These are phyloP conservation scores for Dipodascopsis tothii DNA, from an alignment of 805 yeast species.

Conservation along the genomic window DNA sequence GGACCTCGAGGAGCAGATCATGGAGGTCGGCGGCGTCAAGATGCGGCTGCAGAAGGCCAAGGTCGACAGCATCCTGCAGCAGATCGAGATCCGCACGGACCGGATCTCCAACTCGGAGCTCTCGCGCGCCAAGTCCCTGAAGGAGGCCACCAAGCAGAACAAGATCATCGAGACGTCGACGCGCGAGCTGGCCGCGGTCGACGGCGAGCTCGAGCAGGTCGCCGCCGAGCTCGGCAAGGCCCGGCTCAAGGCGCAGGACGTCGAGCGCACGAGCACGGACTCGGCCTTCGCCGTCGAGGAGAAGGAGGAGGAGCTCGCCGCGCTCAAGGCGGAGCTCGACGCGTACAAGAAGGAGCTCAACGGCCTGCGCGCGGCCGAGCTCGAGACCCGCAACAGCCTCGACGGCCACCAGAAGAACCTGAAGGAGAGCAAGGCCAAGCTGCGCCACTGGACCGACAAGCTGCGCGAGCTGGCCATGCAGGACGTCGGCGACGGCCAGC, in stretches of 20 bases:
- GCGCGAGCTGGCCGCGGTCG: constrained; percentile 38
- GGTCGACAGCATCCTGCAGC: constrained; percentile 66
- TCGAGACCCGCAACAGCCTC: constrained; percentile 56
- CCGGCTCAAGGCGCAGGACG: constrained; percentile 29
- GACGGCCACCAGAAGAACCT: constrained; percentile 47
- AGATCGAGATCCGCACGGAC: constrained; percentile 51
- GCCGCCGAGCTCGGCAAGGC: constrained; percentile 33
- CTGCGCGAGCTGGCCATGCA: constrained; percentile 39
- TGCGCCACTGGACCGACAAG: constrained; percentile 33
- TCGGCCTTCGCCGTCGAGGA: constrained; percentile 23
- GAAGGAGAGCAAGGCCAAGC: constrained; percentile 36
- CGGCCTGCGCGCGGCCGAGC: constrained; percentile 54
- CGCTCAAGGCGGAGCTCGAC: constrained; percentile 36
- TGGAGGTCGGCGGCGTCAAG: constrained; percentile 87
- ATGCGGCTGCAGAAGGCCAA: constrained; percentile 71
- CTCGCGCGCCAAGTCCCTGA: constrained; percentile 52
- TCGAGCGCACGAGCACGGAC: constrained; percentile 23
- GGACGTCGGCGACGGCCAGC: constrained; percentile 36
- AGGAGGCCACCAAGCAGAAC: constrained; percentile 50
- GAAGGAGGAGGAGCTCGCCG: constrained; percentile 28
- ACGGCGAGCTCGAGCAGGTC: constrained; percentile 33
- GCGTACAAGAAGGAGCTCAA: constrained; percentile 42
- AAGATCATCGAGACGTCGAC: constrained; percentile 43
- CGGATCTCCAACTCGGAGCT: constrained; percentile 52
- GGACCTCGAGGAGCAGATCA: constrained; percentile 62